Percentiles rank a stretch among this genome's conserved stretches.
Conservation (phyloP, 345 rosid species). For the Salix arbutifolia region DNA sequence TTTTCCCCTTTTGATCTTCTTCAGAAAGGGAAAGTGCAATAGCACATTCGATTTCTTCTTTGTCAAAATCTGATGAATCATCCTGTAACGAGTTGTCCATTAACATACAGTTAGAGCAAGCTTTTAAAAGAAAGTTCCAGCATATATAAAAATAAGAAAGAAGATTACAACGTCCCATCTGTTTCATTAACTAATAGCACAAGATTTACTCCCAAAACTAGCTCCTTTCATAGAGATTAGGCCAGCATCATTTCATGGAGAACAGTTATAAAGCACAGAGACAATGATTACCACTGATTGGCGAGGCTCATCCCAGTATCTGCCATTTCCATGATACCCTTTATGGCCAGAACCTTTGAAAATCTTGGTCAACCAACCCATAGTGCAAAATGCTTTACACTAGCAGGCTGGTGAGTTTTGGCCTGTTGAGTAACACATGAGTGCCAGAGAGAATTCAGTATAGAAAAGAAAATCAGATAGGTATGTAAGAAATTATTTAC, state of each 20-base stretch:
- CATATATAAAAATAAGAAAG: background rate
- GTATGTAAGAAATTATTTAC: background rate
- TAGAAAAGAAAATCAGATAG: background rate
- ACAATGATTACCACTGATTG: slow-evolving; percentile 51
- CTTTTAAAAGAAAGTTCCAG: background rate
- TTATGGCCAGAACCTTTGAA: slow-evolving; percentile 61
- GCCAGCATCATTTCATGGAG: background rate
- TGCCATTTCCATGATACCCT: slow-evolving; percentile 48
- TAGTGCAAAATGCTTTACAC: slow-evolving; percentile 20
- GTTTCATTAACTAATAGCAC: background rate
- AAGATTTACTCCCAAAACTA: background rate
- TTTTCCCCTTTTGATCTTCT: slow-evolving; percentile 70
- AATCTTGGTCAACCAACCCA: slow-evolving; percentile 88
- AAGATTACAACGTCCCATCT: slow-evolving; percentile 1
- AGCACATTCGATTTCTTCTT: slow-evolving; percentile 70
- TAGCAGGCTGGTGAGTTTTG: slow-evolving; percentile 20
- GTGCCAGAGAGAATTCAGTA: slow-evolving; percentile 15
- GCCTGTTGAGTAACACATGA: slow-evolving; percentile 32
- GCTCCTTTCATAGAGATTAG: background rate
- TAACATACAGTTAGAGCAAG: background rate
- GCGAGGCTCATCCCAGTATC: slow-evolving; percentile 49
- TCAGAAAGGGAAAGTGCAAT: slow-evolving; percentile 83
- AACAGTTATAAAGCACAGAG: background rate
- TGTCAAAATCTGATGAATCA: slow-evolving; percentile 69
- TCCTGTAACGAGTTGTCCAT: slow-evolving; percentile 48